Evolutionary conservation across 495 filamentous ascomycete genomes (phyloP), one percentile per base, ranked within the genome.

Genomic region (Neurospora tetrasperma): DNA sequence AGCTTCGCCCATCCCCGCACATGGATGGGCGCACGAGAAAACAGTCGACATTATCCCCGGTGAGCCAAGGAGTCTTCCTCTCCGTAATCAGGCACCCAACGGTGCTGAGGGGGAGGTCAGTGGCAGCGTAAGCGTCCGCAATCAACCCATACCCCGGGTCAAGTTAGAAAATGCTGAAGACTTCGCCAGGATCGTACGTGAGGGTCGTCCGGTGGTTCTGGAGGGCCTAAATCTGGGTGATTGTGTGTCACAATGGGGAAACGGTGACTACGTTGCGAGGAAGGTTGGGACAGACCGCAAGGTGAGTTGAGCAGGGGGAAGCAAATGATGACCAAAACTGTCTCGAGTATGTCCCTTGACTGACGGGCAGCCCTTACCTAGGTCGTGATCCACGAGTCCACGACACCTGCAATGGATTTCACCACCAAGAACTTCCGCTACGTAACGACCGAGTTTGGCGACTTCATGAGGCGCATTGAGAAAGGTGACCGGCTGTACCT

Each of bases 371-470:
- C 39, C 0, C 42, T 35, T 12, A 27, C 12, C 11, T 72, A 91
- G 88, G 86, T 96, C 14, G 84, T 92, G 11, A 88, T 94, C 14
- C 93, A 97, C 76, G 85, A 90, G 54, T 87, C 90, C 5, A 79
- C 83, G 54, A 87, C 83, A 42, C 83, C 86, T 43, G 84, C 85
- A 18, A 93, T 97, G 92, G 90, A 91, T 74, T 97, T 97, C 76
- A 89, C 89, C 70, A 79, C 82, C 27, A 96, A 95, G 82, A 97
- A 97, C 80, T 97, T 97, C 79, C 79, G 81, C 27, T 97, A 97
- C 77, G 82, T 85, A 27, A 92, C 88, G 12, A 91, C 90, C 73
- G 73, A 81, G 9, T 93, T 97, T 71, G 86, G 85, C 0, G 85
- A 88, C 1, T 94, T 97, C 77, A 81, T 94, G 35, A 80, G 89